phyloP scores from a whole-genome alignment of 2,329 filamentous ascomycete species.

The Diaporthe sp. region DNA sequence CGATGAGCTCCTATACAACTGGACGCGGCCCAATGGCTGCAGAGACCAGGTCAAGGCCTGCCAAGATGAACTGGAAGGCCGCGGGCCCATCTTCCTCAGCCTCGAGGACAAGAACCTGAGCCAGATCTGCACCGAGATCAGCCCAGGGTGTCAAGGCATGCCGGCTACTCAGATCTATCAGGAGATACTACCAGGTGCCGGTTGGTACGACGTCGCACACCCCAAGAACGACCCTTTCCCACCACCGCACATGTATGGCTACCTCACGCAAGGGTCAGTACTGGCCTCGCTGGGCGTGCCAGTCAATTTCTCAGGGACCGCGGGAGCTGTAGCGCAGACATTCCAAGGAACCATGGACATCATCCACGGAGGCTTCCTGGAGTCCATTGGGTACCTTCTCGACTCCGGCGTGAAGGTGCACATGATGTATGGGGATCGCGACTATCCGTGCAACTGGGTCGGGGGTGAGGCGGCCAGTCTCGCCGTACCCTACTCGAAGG shows the following conservation, averaged over 20 bases:
- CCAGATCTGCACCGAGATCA: conserved; percentile 58
- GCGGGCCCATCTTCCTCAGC: neutral
- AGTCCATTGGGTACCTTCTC: conserved; percentile 66
- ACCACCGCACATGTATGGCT: conserved; percentile 65
- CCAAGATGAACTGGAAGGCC: conserved; percentile 51
- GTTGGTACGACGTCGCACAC: conserved; percentile 71
- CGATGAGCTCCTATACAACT: conserved; percentile 58
- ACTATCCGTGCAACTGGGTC: conserved; percentile 71
- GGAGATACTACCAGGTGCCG: conserved; percentile 48
- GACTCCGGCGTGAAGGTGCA: conserved; percentile 70
- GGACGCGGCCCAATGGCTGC: conserved; percentile 63
- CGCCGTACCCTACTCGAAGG: conserved; percentile 59
- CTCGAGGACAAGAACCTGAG: conserved; percentile 64
- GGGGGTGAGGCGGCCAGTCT: conserved; percentile 67
- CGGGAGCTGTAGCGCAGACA: conserved; percentile 57
- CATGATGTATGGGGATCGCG: conserved; percentile 70
- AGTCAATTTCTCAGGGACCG: conserved; percentile 68
- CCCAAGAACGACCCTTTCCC: conserved; percentile 66
- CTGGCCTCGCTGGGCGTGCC: conserved; percentile 71
- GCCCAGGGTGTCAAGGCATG: neutral
- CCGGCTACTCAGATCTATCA: conserved; percentile 8
- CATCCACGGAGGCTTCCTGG: conserved; percentile 53
- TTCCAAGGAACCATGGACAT: conserved; percentile 57
- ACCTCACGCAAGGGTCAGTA: conserved; percentile 69
- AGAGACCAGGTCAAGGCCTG: conserved; percentile 67